A percentile compares a stretch with the other conserved stretches of the same genome.
Evolutionary conservation across 148 eudicot genomes (phyloP).

Genomic region (Fagopyrum esculentum): DNA sequence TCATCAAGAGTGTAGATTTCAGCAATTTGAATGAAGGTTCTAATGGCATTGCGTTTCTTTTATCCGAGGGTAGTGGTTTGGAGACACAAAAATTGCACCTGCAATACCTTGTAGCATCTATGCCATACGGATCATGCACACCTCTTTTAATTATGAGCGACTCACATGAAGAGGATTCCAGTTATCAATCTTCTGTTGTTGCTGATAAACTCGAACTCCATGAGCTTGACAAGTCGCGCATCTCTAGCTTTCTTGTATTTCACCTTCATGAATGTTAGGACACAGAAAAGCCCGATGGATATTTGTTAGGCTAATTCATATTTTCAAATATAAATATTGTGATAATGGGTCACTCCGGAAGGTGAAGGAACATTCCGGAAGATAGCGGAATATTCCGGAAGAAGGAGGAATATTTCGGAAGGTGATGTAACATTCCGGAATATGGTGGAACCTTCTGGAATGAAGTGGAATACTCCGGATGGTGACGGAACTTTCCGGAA

Average conservation of each 20-base stretch:
- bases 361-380: too few species aligned
- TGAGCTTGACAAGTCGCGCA: conserved; percentile 51
- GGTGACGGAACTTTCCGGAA: too few species aligned
- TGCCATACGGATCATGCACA: conserved; percentile 53
- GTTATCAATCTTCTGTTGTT: conserved; percentile 24
- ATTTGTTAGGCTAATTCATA: too few species aligned
- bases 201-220: conserved; percentile 49
- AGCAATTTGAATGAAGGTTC: conserved; percentile 50
- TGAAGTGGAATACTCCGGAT: too few species aligned
- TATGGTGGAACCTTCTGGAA: too few species aligned
- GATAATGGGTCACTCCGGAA: too few species aligned
- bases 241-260: conserved; percentile 33
- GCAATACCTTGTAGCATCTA: conserved; percentile 40
- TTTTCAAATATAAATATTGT: too few species aligned
- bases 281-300: conserved; percentile 35
- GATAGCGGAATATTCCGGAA: too few species aligned
- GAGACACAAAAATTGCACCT: conserved; percentile 55
- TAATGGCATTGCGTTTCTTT: conserved; percentile 50
- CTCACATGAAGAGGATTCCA: conserved; percentile 23
- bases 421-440: too few species aligned
- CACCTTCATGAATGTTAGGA: conserved; percentile 34
- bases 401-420: too few species aligned
- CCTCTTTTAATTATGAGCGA: conserved; percentile 65
- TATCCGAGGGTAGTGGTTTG: conserved; percentile 53
- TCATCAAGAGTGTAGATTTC: conserved; percentile 34